Conservation (phyloP, 306 rosid species). For the Hippophae gyantsensis region DNA sequence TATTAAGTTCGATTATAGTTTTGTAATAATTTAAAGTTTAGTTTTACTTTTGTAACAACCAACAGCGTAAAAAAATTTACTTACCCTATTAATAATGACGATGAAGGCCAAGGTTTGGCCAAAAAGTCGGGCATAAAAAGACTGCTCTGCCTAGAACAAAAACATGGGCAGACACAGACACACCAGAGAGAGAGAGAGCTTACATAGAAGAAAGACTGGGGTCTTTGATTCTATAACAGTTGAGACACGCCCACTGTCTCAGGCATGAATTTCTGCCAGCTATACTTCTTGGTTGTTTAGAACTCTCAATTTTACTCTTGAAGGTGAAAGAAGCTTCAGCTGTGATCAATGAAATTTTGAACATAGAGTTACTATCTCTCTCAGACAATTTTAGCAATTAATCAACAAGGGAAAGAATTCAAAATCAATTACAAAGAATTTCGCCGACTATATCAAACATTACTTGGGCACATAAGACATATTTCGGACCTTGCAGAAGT, state of each 20-base stretch:
- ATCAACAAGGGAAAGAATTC: background rate
- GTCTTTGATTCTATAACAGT: constrained; percentile 39
- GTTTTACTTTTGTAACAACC: too few species aligned
- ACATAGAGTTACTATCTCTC: constrained; percentile 3
- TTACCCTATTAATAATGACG: too few species aligned
- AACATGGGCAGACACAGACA: background rate
- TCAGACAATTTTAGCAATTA: background rate
- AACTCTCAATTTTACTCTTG: constrained; percentile 17
- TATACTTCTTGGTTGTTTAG: constrained; percentile 21
- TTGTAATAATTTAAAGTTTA: too few species aligned
- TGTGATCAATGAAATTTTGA: constrained; percentile 14
- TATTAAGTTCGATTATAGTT: too few species aligned
- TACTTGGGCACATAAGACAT: background rate
- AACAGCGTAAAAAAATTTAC: too few species aligned
- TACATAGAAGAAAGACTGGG: constrained; percentile 44
- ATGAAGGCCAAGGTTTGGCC: too few species aligned
- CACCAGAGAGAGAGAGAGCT: constrained; percentile 33
- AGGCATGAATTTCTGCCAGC: constrained; percentile 33
- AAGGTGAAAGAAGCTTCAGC: constrained; percentile 45
- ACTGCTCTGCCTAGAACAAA: too few species aligned
- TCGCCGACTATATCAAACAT: background rate
- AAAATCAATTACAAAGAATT: background rate
- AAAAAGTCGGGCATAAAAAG: too few species aligned
- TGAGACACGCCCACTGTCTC: constrained; percentile 27
- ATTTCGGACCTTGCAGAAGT: background rate